Conservation (phyloP, 148 eudicot genomes). For the Camellia japonica region DNA sequence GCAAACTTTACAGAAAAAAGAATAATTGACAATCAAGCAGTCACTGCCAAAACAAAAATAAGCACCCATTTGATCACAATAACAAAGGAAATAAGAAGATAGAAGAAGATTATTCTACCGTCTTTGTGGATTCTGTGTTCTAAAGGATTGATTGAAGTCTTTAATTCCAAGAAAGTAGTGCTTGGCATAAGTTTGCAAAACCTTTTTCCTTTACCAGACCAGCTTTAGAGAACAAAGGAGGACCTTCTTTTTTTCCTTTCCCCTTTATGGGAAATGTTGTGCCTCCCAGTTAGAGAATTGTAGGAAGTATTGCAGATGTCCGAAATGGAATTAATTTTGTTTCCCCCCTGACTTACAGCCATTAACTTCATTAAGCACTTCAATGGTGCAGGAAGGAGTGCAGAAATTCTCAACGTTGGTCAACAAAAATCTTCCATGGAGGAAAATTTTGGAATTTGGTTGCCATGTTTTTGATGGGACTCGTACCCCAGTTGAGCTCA, state of each 20-base stretch:
- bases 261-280: not conserved
- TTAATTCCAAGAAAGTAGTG: no score
- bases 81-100: not conserved
- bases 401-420: conserved; percentile 30
- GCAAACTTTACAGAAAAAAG: not conserved
- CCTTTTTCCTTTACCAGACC: not conserved
- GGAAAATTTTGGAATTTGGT: conserved; percentile 59
- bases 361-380: conserved; percentile 10
- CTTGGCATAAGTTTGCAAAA: no score
- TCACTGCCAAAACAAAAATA: not conserved
- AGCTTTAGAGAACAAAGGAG: not conserved
- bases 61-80: not conserved
- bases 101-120: not conserved
- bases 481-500: conserved; percentile 70
- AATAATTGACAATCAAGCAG: not conserved
- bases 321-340: not conserved
- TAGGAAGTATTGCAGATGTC: not conserved
- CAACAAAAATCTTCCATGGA: conserved; percentile 67
- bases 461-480: conserved; percentile 51
- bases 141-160: not conserved
- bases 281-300: not conserved
- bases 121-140: not conserved
- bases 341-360: not conserved
- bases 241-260: not conserved
- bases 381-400: conserved; percentile 59